Percentiles rank a stretch among this genome's conserved stretches.
These are phyloP conservation scores for Paramecium sexaurelia DNA, from an alignment of 73 alveolate species.

Conservation along the genomic window DNA sequence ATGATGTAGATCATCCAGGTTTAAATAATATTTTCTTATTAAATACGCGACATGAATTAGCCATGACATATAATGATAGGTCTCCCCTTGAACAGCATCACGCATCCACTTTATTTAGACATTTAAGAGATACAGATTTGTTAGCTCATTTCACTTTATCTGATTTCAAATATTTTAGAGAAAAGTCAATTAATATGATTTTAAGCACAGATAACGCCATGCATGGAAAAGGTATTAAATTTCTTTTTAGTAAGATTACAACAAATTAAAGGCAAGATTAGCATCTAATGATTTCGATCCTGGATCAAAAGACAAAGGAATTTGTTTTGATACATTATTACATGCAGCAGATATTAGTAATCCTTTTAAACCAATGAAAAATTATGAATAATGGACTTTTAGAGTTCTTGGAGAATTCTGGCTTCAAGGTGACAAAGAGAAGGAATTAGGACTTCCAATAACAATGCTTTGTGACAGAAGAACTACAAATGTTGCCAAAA, in stretches of 20 bases:
- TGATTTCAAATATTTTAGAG: slow-evolving; percentile 76
- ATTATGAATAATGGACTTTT: slow-evolving; percentile 82
- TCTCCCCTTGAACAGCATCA: slow-evolving; percentile 82
- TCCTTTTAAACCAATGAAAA: slow-evolving; percentile 80
- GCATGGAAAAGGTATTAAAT: slow-evolving; percentile 70
- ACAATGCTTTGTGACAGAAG: slow-evolving; percentile 92
- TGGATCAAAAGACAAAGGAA: slow-evolving; percentile 71
- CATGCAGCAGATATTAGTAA: slow-evolving; percentile 90
- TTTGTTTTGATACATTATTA: slow-evolving; percentile 72
- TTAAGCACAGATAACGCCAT: slow-evolving; percentile 89
- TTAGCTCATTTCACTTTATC: slow-evolving; percentile 54
- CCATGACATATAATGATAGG: slow-evolving; percentile 77
- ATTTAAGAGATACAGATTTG: slow-evolving; percentile 64
- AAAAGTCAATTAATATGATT: slow-evolving; percentile 76
- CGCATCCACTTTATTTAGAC: slow-evolving; percentile 70
- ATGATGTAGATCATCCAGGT: slow-evolving; percentile 86
- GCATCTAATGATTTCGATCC: slow-evolving; percentile 72
- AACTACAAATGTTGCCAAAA: slow-evolving; percentile 87
- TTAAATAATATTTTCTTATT: slow-evolving; percentile 71
- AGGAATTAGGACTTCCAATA: slow-evolving; percentile 84
- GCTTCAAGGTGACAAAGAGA: slow-evolving; percentile 93
- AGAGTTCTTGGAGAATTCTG: slow-evolving; percentile 85
- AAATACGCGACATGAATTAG: slow-evolving; percentile 68
- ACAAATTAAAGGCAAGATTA: slow-evolving; percentile 38
- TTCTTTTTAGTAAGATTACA: background rate